Evolutionary conservation across 2,329 filamentous ascomycete genomes (phyloP).

Genomic region (Penicillium expansum): DNA sequence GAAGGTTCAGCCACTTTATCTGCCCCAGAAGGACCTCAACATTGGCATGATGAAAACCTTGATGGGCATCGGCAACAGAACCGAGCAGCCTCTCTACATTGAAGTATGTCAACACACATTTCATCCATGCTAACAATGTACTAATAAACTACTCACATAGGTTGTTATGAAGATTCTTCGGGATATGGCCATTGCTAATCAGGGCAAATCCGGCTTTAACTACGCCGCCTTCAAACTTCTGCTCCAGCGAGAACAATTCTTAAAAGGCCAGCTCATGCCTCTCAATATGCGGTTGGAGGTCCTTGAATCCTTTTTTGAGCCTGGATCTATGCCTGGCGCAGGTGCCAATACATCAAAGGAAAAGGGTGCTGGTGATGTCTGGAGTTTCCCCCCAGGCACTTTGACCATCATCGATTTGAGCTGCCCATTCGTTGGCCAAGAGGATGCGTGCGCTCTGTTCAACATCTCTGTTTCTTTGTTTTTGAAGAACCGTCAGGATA

Average conservation of each 20-base stretch:
- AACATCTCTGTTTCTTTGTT: constrained; percentile 68
- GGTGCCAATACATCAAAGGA: background rate
- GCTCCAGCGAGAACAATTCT: constrained; percentile 43
- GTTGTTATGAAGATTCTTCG: constrained; percentile 51
- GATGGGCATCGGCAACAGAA: constrained; percentile 51
- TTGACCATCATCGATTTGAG: constrained; percentile 69
- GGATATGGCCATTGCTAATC: constrained; percentile 47
- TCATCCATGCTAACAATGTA: background rate
- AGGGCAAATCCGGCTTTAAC: constrained; percentile 40
- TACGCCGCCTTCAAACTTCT: constrained; percentile 46
- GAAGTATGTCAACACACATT: constrained; percentile 27
- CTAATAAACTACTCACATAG: constrained; percentile 21
- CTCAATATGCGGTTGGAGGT: constrained; percentile 61
- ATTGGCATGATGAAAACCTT: constrained; percentile 54
- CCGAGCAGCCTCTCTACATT: constrained; percentile 52
- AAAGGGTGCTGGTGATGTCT: constrained; percentile 13
- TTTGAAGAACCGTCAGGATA: constrained; percentile 51
- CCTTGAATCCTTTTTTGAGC: constrained; percentile 62
- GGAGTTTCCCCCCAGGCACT: constrained; percentile 22
- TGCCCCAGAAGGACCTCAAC: constrained; percentile 51
- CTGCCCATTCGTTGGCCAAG: constrained; percentile 66
- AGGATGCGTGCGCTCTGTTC: constrained; percentile 69
- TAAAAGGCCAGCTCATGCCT: constrained; percentile 51
- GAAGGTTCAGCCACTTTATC: constrained; percentile 45
- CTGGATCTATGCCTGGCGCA: background rate